Conservation (phyloP, 352 stramenopile genomes). For the Pythium volutum region DNA sequence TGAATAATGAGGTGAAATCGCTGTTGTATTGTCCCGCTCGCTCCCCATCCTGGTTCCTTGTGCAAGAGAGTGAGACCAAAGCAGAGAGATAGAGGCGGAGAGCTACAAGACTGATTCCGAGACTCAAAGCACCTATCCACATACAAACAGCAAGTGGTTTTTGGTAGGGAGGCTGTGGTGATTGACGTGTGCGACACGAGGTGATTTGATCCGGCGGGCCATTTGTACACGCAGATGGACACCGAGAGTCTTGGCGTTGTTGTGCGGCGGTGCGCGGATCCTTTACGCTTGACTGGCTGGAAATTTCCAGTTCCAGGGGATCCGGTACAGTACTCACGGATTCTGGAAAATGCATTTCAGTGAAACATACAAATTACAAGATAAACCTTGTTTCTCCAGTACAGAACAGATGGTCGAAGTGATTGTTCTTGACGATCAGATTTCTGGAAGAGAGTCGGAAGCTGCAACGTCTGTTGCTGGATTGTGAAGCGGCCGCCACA, state of each 20-base stretch:
- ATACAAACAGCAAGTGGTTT: conserved; percentile 25
- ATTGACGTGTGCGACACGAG: neutral
- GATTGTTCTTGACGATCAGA: neutral
- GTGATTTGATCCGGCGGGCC: too few relatives aligned
- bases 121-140: neutral
- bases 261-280: neutral
- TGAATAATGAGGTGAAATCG: conserved; percentile 5
- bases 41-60: neutral
- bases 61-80: neutral
- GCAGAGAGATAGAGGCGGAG: neutral
- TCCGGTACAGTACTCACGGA: conserved; percentile 4
- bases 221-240: neutral
- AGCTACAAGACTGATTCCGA: neutral
- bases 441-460: conserved; percentile 17
- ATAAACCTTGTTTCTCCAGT: neutral
- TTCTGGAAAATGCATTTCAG: neutral
- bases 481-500: neutral
- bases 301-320: conserved; percentile 3
- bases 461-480: neutral
- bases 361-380: conserved; percentile 1
- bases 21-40: neutral
- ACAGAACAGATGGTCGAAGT: conserved; percentile 2
- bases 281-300: conserved; percentile 9
- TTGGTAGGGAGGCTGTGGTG: neutral
- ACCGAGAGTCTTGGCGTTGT: neutral